A percentile compares a stretch with the other conserved stretches of the same genome.
Evolutionary conservation across 148 eudicot species (phyloP).

Genomic region (Vaccinium darrowii): DNA sequence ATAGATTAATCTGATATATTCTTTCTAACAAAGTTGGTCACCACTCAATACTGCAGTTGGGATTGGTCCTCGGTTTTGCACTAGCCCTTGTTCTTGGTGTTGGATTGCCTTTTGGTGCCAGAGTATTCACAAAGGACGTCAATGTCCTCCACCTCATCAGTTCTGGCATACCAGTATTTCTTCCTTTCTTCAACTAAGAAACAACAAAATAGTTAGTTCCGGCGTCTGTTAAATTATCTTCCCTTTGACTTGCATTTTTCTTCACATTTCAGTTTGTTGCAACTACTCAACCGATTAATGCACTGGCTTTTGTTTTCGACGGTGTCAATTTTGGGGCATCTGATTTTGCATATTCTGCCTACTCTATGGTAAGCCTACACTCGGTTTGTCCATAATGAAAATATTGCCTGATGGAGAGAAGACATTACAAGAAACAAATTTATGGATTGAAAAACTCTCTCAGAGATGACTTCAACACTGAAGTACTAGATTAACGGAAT

Average conservation of each 20-base stretch:
- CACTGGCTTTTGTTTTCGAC: slow-evolving; percentile 80
- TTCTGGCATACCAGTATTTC: slow-evolving; percentile 67
- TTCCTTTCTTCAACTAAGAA: background rate
- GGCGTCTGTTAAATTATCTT: background rate
- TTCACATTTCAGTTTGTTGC: slow-evolving; percentile 58
- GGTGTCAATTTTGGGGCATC: slow-evolving; percentile 93
- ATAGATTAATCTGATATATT: background rate
- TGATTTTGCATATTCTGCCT: slow-evolving; percentile 78
- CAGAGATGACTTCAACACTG: background rate
- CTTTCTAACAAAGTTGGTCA: background rate
- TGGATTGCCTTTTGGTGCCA: slow-evolving; percentile 57
- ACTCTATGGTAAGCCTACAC: slow-evolving; percentile 56
- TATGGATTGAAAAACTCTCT: background rate
- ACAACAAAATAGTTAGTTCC: background rate
- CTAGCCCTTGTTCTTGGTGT: slow-evolving; percentile 55
- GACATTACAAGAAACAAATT: background rate
- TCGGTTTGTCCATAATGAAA: background rate
- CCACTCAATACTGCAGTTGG: slow-evolving; percentile 46
- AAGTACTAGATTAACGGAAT: background rate
- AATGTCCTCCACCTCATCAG: slow-evolving; percentile 56
- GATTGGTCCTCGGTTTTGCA: slow-evolving; percentile 52
- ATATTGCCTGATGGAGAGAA: background rate
- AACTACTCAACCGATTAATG: slow-evolving; percentile 77
- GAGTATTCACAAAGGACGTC: slow-evolving; percentile 56
- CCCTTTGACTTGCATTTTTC: background rate